Evolutionary conservation across 768 basidiomycete genomes (phyloP).

Genomic region (Baorangia bicolor): DNA sequence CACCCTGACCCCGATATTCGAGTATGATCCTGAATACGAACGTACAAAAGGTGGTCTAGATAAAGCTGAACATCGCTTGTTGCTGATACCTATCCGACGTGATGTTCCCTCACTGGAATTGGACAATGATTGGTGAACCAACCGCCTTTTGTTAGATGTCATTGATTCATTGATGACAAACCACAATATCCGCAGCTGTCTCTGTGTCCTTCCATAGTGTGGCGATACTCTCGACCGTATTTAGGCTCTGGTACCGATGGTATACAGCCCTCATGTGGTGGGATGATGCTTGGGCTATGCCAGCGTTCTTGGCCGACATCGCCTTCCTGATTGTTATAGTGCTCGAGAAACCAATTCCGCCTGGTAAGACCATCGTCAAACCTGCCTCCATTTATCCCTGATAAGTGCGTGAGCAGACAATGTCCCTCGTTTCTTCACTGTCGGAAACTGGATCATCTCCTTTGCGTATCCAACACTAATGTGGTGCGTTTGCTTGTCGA

Average conservation of each 20-base stretch:
- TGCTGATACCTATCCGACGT: neutral
- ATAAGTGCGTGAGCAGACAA: neutral
- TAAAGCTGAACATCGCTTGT: neutral
- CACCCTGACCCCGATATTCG: too few species aligned
- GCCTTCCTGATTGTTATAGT: conserved; percentile 1
- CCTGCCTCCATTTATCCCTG: neutral
- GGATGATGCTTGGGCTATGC: conserved; percentile 23
- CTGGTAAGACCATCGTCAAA: neutral
- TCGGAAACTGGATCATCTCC: conserved; percentile 15
- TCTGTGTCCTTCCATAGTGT: conserved; percentile 19
- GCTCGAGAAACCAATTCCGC: conserved; percentile 9
- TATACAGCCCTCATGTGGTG: conserved; percentile 22
- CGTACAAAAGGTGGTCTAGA: neutral
- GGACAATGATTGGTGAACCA: conserved; percentile 12
- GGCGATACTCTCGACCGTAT: conserved; percentile 22
- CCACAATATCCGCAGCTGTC: conserved; percentile 1
- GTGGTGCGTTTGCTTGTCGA: conserved; percentile 5
- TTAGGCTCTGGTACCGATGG: conserved; percentile 25
- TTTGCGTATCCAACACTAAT: conserved; percentile 19
- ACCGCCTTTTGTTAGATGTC: neutral
- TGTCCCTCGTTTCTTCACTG: conserved; percentile 4
- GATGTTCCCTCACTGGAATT: conserved; percentile 19
- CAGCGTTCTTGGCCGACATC: conserved; percentile 17
- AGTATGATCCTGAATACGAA: neutral
- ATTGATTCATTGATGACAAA: conserved; percentile 7